phyloP scores from a whole-genome alignment of 495 filamentous ascomycete species.

The Haplographium delicatum region DNA sequence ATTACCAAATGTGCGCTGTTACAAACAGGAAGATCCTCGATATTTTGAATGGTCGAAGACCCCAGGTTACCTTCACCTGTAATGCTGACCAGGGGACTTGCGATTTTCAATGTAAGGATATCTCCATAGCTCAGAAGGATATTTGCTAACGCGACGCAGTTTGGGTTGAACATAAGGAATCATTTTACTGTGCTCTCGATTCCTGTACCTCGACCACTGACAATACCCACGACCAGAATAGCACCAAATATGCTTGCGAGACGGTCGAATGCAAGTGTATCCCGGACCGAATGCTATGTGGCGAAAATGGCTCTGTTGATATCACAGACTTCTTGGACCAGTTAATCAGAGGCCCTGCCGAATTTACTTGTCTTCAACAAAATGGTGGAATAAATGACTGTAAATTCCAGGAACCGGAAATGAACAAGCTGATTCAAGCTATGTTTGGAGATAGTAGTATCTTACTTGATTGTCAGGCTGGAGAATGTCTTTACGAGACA shows the following conservation, averaged over 20 bases:
- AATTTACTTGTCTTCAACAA: constrained; percentile 66
- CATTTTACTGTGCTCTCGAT: constrained; percentile 89
- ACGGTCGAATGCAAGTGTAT: constrained; percentile 84
- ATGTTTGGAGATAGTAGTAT: constrained; percentile 93
- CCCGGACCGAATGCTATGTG: constrained; percentile 87
- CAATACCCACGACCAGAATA: constrained; percentile 66
- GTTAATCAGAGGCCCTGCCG: constrained; percentile 78
- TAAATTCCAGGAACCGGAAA: constrained; percentile 80
- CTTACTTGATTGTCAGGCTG: constrained; percentile 70
- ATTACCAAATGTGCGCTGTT: constrained; percentile 97
- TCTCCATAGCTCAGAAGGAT: background rate
- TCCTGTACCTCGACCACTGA: constrained; percentile 69
- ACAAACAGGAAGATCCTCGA: constrained; percentile 89
- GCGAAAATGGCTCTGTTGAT: constrained; percentile 84
- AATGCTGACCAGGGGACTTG: constrained; percentile 66
- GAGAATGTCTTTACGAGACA: constrained; percentile 88
- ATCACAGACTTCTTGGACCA: constrained; percentile 80
- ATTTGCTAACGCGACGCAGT: constrained; percentile 46
- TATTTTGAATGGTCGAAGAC: constrained; percentile 73
- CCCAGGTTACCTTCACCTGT: constrained; percentile 92
- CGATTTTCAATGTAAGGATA: constrained; percentile 80
- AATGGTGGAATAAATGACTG: constrained; percentile 56
- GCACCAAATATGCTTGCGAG: constrained; percentile 77
- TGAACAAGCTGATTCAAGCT: constrained; percentile 80
- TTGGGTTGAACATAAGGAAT: constrained; percentile 90